A percentile compares a stretch with the other conserved stretches of the same genome.
Evolutionary conservation across 192 early-diverging fungal genomes (phyloP).

Genomic region (Backusella westeae): DNA sequence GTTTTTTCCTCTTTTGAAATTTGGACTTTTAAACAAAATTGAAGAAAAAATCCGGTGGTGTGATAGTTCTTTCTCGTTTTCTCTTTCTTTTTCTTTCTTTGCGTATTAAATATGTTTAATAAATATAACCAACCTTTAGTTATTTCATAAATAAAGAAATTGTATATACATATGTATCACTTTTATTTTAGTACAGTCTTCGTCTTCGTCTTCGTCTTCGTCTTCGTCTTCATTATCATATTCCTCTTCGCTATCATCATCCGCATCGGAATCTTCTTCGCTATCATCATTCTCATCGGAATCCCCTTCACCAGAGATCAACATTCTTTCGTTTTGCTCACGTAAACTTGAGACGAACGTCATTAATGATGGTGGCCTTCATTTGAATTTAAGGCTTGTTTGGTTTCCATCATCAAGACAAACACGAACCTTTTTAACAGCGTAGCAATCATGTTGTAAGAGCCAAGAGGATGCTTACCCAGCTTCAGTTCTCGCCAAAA

Average conservation of each 20-base stretch:
- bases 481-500: background rate
- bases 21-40: too few species aligned
- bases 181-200: background rate
- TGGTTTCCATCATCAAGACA: background rate
- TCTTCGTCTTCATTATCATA: background rate
- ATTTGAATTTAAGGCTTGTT: background rate
- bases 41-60: too few species aligned
- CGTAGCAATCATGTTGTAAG: background rate
- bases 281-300: background rate
- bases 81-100: too few species aligned
- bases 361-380: background rate
- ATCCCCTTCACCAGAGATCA: background rate
- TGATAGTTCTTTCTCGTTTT: too few species aligned
- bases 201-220: too few species aligned
- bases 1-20: too few species aligned
- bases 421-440: background rate
- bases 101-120: too few species aligned
- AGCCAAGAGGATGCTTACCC: background rate
- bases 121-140: too few species aligned
- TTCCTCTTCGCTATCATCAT: too few species aligned
- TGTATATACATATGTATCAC: too few species aligned
- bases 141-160: too few species aligned
- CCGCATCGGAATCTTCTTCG: too few species aligned
- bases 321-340: background rate
- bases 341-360: background rate